Evolutionary conservation across 148 eudicot genomes (phyloP).

Genomic region (Silene latifolia): DNA sequence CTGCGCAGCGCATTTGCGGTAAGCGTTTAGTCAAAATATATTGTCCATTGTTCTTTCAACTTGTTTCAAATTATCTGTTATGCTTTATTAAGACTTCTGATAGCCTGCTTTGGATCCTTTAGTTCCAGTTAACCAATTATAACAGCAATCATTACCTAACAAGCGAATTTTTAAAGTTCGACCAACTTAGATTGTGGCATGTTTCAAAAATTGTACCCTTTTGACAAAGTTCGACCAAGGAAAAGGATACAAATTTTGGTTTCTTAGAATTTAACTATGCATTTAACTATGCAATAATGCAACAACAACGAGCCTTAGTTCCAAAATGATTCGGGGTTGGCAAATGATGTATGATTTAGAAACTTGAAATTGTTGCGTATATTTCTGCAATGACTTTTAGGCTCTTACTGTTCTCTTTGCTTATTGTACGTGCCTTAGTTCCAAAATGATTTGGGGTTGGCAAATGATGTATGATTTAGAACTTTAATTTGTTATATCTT

Average conservation of each 20-base stretch:
- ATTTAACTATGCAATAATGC: neutral
- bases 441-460: no score
- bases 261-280: neutral
- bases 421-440: no score
- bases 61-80: neutral
- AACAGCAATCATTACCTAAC: neutral
- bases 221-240: neutral
- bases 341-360: neutral
- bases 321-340: neutral
- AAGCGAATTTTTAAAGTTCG: neutral
- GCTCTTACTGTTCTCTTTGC: neutral
- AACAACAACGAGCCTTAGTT: neutral
- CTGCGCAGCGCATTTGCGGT: constrained; percentile 98
- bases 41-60: neutral
- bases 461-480: no score
- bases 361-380: neutral
- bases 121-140: neutral
- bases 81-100: neutral
- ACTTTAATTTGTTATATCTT: no score
- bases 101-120: neutral
- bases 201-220: neutral
- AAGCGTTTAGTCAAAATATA: constrained; percentile 21
- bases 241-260: neutral
- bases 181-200: neutral
- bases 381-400: neutral